Evolutionary conservation across 139 green algal species (phyloP).

Genomic region (Eudorina sp.): DNA sequence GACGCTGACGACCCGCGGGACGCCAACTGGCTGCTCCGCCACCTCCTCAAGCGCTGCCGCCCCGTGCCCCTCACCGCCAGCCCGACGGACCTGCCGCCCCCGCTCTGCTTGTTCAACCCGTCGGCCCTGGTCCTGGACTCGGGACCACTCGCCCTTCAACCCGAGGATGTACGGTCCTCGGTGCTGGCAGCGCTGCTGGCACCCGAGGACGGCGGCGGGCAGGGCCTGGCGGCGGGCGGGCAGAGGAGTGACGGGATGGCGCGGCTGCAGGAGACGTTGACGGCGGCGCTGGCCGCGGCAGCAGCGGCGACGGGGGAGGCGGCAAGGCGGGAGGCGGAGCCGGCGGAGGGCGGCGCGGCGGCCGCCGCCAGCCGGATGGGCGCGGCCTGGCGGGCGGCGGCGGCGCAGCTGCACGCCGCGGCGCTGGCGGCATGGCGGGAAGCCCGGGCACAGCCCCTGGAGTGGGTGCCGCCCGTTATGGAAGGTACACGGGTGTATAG

Average conservation of each 20-base stretch:
- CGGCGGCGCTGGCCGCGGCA: background rate
- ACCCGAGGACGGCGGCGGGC: background rate
- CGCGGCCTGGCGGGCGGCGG: slow-evolving; percentile 2
- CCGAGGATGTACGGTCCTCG: background rate
- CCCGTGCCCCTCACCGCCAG: background rate
- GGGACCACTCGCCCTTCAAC: slow-evolving; percentile 13
- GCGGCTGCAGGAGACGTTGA: background rate
- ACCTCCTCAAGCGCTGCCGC: slow-evolving; percentile 31
- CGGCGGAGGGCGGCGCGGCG: background rate
- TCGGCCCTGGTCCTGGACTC: slow-evolving; percentile 12
- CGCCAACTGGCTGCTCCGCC: slow-evolving; percentile 10
- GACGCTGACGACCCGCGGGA: background rate
- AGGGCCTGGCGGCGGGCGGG: background rate
- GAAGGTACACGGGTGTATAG: background rate
- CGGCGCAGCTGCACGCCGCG: background rate
- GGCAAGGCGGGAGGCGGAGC: background rate
- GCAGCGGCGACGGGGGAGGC: background rate
- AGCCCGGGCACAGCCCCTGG: background rate
- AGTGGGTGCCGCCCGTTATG: background rate
- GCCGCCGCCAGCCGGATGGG: background rate
- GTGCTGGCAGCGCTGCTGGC: slow-evolving; percentile 31
- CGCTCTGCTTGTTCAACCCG: background rate
- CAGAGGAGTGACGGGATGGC: background rate
- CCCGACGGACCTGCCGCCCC: background rate
- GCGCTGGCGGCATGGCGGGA: background rate